A percentile compares a stretch with the other conserved stretches of the same genome.
These are phyloP conservation scores for Lentinula raphanica DNA, from an alignment of 768 basidiomycete genomes.

Conservation along the genomic window DNA sequence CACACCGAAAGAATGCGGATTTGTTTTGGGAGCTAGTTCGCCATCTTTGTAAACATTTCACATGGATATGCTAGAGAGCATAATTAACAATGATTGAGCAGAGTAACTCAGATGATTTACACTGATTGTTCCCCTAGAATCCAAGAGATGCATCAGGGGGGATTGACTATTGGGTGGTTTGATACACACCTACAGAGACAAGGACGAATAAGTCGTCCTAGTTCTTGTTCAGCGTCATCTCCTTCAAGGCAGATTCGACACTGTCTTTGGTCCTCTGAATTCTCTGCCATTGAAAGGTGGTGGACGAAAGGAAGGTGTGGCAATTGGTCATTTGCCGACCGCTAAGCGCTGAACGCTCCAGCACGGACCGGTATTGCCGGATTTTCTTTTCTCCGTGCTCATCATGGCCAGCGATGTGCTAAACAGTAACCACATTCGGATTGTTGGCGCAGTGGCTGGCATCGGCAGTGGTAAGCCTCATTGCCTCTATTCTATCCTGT, in stretches of 20 bases:
- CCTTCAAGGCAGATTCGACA: slow-evolving; percentile 85
- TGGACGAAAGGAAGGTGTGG: not conserved
- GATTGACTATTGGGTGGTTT: slow-evolving; percentile 19
- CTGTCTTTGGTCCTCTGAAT: slow-evolving; percentile 51
- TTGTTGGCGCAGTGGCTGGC: slow-evolving; percentile 54
- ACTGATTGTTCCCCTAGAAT: slow-evolving; percentile 68
- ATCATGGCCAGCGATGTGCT: not conserved
- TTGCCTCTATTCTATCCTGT: not conserved
- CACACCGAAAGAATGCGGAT: slow-evolving; percentile 73
- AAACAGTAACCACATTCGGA: slow-evolving; percentile 33
- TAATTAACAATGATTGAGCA: not conserved
- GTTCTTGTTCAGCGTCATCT: slow-evolving; percentile 46
- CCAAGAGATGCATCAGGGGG: slow-evolving; percentile 31
- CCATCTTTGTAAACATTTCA: slow-evolving; percentile 75
- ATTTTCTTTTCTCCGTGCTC: not conserved
- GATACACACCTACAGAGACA: slow-evolving; percentile 53
- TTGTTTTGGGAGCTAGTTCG: slow-evolving; percentile 55
- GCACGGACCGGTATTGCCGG: not conserved
- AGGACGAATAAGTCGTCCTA: slow-evolving; percentile 79
- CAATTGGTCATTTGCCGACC: not conserved
- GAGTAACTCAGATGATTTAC: slow-evolving; percentile 29
- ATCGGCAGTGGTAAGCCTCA: slow-evolving; percentile 51
- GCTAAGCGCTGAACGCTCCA: too few relatives aligned
- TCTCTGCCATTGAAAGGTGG: slow-evolving; percentile 8
- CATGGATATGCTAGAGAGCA: slow-evolving; percentile 59